Evolutionary conservation across 192 early-diverging fungal species (phyloP), one percentile per base, ranked within the genome.

Genomic region (Backusella tuberculispora): DNA sequence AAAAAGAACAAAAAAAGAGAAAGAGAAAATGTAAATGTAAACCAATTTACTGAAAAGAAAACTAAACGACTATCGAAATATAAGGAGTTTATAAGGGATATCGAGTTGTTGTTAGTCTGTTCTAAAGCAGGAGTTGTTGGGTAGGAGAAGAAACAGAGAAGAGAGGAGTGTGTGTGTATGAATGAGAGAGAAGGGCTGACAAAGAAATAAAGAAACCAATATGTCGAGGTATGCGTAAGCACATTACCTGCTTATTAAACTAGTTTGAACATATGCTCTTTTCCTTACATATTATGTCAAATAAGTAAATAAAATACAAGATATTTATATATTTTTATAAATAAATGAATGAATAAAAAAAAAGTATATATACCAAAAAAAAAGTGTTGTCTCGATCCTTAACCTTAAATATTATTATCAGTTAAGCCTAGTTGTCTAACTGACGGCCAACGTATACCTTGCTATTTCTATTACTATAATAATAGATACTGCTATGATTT

Each of bases 41-140:
- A 26, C 53, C 53, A 60, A 26, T 60, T 10, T 60, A 60, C 53
- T 26, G 53, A 60, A 60, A 56, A 60, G 53, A 60, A 60, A 43
- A 26, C 7, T 60, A 60, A 60, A 60, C 53, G 53, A 60, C 21
- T 60, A 19, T 60, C 21, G 24, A 60, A 60, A 26, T 60, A 60
- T 24, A 60, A 60, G 53, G 53, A 60, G 53, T 60, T 60, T 60
- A 60, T 60, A 60, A 60, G 53, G 53, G 53, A 60, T 60, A 24
- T 60, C 10, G 19, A 26, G 53, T 60, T 60, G 14, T 9, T 14
- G 14, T 46, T 46, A 46, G 45, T 46, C 10, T 60, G 21, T 60
- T 60, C 26, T 60, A 60, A 56, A 24, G 53, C 53, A 60, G 53
- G 53, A 60, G 53, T 26, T 34, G 53, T 26, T 26, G 53, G 53